These are phyloP conservation scores for Craterostigma plantagineum DNA, from an alignment of 257 asterid genomes.

Conservation along the genomic window DNA sequence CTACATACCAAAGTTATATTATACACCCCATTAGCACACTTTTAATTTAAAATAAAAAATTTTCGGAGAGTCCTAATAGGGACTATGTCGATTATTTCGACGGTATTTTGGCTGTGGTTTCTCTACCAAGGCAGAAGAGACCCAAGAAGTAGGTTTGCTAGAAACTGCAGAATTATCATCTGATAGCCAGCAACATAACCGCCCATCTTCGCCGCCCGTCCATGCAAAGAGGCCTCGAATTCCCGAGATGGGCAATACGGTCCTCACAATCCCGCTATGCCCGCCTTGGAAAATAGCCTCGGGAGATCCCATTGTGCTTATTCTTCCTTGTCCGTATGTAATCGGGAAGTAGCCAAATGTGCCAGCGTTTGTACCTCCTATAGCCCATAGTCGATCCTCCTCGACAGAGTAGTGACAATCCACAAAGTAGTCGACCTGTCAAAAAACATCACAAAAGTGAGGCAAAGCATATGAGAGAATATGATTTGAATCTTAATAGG, in stretches of 20 bases:
- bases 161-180: neutral
- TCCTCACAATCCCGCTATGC: conserved; percentile 60
- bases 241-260: conserved; percentile 31
- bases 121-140: too few relatives aligned
- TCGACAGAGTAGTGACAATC: conserved; percentile 74
- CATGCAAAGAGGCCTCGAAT: conserved; percentile 52
- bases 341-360: conserved; percentile 70
- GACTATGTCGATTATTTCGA: too few relatives aligned
- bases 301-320: conserved; percentile 33
- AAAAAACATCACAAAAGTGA: neutral
- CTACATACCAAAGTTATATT: too few relatives aligned
- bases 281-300: conserved; percentile 78
- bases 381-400: conserved; percentile 58
- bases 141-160: neutral
- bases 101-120: too few relatives aligned
- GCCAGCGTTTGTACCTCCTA: conserved; percentile 73
- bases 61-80: too few relatives aligned
- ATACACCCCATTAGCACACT: too few relatives aligned
- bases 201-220: conserved; percentile 75
- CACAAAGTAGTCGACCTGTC: conserved; percentile 73
- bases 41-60: too few relatives aligned
- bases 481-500: too few relatives aligned
- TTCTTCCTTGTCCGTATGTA: conserved; percentile 9
- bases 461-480: neutral
- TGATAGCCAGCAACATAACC: conserved; percentile 43